Evolutionary conservation across 2,329 filamentous ascomycete species (phyloP), one percentile per base, ranked within the genome.

Genomic region (Neonectria punicea): DNA sequence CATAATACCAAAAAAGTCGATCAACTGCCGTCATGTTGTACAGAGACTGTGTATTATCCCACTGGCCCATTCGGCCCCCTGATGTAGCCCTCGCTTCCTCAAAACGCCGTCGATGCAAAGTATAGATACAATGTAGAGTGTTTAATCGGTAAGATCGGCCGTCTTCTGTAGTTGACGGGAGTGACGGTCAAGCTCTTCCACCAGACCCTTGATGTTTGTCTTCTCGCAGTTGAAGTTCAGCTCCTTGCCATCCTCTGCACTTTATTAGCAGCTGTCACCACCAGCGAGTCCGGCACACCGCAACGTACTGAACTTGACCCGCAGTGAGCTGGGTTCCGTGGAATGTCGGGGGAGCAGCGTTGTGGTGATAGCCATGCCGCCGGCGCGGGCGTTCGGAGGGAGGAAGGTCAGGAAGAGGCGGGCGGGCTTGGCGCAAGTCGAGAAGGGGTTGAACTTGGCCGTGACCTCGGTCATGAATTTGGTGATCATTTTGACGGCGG

Each of bases 361-460:
- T 13, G 93, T 91, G 73, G 89, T 89, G 76, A 98, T 92, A 75
- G 90, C 88, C 85, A 97, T 93, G 70, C 87, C 89, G 58, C 84
- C 86, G 61, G 85, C 82, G 59, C 94, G 89, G 65, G 94, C 94
- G 74, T 91, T 89, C 46, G 94, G 88, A 10, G 95, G 93, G 34
- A 99, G 89, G 69, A 92, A 86, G 34, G 93, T 91, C 71, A 98
- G 92, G 81, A 98, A 96, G 56, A 97, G 86, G 47, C 96, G 91
- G 43, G 93, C 94, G 25, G 94, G 91, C 77, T 93, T 94, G 67
- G 93, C 90, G 78, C 87, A 86, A 25, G 87, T 82, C 30, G 90
- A 92, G 87, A 98, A 98, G 43, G 96, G 95, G 82, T 97, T 97
- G 89, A 98, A 98, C 78, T 89, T 89, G 70, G 93, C 91, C 75